A percentile compares a stretch with the other conserved stretches of the same genome.
Evolutionary conservation across 257 asterid genomes (phyloP).

Genomic region (Primulina huaijiensis): DNA sequence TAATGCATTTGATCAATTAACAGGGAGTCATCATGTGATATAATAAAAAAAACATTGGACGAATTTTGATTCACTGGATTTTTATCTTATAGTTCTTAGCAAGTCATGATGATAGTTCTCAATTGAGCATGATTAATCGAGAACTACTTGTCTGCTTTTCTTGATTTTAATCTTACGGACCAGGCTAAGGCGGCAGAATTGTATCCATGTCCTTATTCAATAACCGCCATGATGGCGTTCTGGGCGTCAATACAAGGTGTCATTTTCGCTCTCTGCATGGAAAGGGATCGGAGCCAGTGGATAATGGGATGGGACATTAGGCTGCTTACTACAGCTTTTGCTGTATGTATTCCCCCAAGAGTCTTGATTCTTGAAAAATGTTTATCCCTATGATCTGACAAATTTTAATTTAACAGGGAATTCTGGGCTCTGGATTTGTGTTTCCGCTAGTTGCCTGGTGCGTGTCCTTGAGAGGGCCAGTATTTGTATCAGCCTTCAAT

Average conservation of each 20-base stretch:
- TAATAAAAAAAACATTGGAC: no score
- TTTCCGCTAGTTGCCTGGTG: conserved; percentile 48
- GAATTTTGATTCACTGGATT: neutral
- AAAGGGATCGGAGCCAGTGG: conserved; percentile 61
- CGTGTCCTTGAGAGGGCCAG: conserved; percentile 51
- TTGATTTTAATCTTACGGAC: neutral
- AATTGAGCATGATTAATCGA: neutral
- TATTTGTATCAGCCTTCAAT: conserved; percentile 50
- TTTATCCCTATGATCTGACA: neutral
- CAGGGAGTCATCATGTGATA: no score
- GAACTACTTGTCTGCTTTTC: neutral
- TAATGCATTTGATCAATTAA: no score
- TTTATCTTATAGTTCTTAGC: neutral
- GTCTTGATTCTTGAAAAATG: neutral
- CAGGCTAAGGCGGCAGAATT: conserved; percentile 48
- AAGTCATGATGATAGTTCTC: neutral
- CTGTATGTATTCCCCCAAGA: conserved; percentile 32
- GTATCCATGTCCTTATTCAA: conserved; percentile 60
- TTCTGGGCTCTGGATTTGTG: conserved; percentile 48
- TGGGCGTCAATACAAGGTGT: conserved; percentile 46
- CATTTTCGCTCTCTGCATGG: conserved; percentile 37
- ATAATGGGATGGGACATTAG: conserved; percentile 53
- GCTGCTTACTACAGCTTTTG: conserved; percentile 37
- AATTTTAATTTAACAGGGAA: conserved; percentile 34
- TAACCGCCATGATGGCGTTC: conserved; percentile 48